phyloP scores from a whole-genome alignment of 257 asterid species.

The Voacanga thouarsii region DNA sequence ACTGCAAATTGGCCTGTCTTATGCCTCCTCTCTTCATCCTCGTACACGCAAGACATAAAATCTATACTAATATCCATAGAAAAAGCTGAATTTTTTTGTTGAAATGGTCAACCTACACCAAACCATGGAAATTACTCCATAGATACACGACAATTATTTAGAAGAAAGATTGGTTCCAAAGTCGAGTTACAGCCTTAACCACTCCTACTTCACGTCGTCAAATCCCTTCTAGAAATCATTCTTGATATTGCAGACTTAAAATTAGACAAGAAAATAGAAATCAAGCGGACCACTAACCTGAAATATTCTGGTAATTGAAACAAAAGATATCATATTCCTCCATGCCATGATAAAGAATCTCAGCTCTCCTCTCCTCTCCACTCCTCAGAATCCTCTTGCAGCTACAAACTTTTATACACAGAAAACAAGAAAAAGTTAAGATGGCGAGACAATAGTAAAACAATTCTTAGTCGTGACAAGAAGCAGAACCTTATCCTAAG shows the following conservation, averaged over 20 bases:
- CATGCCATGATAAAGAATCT: slow-evolving; percentile 39
- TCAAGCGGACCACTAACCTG: slow-evolving; percentile 47
- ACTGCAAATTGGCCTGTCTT: background rate
- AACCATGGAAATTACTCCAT: background rate
- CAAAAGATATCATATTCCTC: slow-evolving; percentile 42
- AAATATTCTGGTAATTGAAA: slow-evolving; percentile 50
- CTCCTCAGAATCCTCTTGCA: background rate
- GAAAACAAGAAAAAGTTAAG: background rate
- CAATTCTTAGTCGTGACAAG: background rate
- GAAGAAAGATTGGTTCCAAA: background rate
- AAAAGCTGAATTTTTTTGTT: background rate
- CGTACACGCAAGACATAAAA: too few species aligned
- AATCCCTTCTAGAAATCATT: background rate
- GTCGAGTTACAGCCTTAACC: background rate
- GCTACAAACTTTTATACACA: background rate
- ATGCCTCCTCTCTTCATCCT: background rate
- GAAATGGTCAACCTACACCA: background rate
- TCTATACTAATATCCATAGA: background rate
- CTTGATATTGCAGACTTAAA: background rate
- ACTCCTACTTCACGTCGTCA: background rate
- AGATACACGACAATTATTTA: background rate
- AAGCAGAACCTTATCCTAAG: background rate
- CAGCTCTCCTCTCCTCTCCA: background rate
- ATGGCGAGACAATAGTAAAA: background rate
- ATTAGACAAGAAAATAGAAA: background rate